Base-by-base conservation (phyloP, 768 basidiomycete species). In the Tulasnella sp. region DNA sequence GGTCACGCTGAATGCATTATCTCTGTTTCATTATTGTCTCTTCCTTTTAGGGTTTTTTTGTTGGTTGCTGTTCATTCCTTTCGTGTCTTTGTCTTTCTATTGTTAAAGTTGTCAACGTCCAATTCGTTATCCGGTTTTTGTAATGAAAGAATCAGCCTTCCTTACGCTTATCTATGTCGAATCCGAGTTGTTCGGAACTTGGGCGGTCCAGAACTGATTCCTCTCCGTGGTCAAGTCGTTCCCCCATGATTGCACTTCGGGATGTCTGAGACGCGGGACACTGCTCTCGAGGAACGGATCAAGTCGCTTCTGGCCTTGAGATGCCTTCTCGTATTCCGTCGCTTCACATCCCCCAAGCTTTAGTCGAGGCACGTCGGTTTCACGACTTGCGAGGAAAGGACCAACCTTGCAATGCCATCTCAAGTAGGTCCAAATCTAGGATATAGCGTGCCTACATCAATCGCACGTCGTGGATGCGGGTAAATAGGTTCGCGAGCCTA, bases 271-370 rank as follows among this genome's bases (percentile, higher is more conserved):
- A 51, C 87, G 84, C 0, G 94, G 93, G 2, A 96, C 82, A 79
- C 93, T 94, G 81, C 88, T 89, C 81, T 96, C 92, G 81, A 93
- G 94, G 84, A 96, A 96, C 1, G 87, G 83, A 81, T 95, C 93
- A 4, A 96, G 85, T 29, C 11, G 9, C 73, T 85, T 85, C 35
- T 82, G 82, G 42, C 83, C 84, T 1, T 82, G 82, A 44, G 91
- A 87, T 11, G 85, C 86, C 69, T 85, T 86, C 81, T 93, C 94
- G 80, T 95, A 95, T 82, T 94, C 92, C 0, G 87, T 84, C 0
- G 93, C 93, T 94, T 72, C 20, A 15, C 39, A 32, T 23, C 39
- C 18, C 10, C 13, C n/a, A 35, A 5, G 13, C 20, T 32, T 18
- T 32, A 61, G 35, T 37, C 46, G 35, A n/a, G 29, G 15, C 16